phyloP scores from a whole-genome alignment of 2,329 filamentous ascomycete species.

The Alternaria viburni region DNA sequence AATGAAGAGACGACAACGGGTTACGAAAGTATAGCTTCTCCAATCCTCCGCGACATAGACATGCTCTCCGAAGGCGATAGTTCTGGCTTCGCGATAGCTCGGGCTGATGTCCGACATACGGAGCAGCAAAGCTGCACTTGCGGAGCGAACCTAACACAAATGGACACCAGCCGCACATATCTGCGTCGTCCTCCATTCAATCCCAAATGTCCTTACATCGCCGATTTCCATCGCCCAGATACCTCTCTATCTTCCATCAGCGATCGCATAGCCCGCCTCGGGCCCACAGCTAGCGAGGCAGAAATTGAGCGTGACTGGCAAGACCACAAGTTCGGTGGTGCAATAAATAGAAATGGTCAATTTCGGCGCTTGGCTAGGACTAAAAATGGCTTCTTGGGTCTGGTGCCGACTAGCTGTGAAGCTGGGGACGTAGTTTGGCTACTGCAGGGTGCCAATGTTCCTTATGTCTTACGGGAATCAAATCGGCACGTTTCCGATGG shows the following conservation, averaged over 20 bases:
- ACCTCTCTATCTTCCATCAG: background rate
- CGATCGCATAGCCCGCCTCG: background rate
- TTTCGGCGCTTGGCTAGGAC: background rate
- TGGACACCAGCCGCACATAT: background rate
- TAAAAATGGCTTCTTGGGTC: background rate
- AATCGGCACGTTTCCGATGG: background rate
- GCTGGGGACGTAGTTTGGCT: background rate
- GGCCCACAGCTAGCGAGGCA: background rate
- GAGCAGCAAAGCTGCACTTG: background rate
- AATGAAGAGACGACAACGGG: background rate
- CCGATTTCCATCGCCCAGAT: background rate
- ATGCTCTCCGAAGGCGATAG: background rate
- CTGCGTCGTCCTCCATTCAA: background rate
- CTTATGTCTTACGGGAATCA: background rate
- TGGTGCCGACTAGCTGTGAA: conserved; percentile 1
- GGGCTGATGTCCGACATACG: background rate
- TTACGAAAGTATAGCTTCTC: background rate
- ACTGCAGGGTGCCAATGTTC: background rate
- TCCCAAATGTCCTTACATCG: background rate
- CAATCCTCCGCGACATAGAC: background rate
- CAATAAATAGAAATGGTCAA: background rate
- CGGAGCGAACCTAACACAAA: background rate
- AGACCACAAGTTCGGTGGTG: background rate
- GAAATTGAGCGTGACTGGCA: background rate
- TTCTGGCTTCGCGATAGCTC: background rate